These are phyloP conservation scores for Davidsoniella eucalypti DNA, from an alignment of 2,329 filamentous ascomycete genomes.

Conservation along the genomic window DNA sequence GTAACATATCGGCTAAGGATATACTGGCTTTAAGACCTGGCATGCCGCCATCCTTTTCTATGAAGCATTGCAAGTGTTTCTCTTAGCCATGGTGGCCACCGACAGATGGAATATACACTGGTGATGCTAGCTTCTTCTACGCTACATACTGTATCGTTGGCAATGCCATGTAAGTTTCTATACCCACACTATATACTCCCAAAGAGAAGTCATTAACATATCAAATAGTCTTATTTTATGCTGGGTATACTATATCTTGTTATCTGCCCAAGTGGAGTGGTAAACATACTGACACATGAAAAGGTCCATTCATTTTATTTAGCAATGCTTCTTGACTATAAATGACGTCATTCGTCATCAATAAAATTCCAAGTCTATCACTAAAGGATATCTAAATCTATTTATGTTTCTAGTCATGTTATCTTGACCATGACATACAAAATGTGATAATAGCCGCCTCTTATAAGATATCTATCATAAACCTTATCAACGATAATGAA, in stretches of 20 bases:
- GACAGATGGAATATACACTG: constrained; percentile 37
- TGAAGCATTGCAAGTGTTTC: constrained; percentile 40
- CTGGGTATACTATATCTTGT: constrained; percentile 39
- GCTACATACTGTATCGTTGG: constrained; percentile 51
- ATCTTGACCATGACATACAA: no score
- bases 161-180: constrained; percentile 39
- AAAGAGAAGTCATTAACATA: background rate
- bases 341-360: no score
- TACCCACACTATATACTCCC: background rate
- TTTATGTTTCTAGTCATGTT: no score
- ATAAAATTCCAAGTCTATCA: no score
- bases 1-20: constrained; percentile 29
- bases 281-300: constrained; percentile 33
- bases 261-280: constrained; percentile 33
- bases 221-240: constrained; percentile 31
- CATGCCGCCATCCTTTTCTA: constrained; percentile 40
- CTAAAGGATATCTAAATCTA: no score
- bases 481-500: no score
- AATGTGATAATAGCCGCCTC: no score
- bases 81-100: constrained; percentile 56
- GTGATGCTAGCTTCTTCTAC: constrained; percentile 59
- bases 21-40: constrained; percentile 42
- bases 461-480: no score
- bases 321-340: no score
- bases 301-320: background rate